Evolutionary conservation across 2,329 filamentous ascomycete species (phyloP).

Genomic region (Colletotrichum cereale): DNA sequence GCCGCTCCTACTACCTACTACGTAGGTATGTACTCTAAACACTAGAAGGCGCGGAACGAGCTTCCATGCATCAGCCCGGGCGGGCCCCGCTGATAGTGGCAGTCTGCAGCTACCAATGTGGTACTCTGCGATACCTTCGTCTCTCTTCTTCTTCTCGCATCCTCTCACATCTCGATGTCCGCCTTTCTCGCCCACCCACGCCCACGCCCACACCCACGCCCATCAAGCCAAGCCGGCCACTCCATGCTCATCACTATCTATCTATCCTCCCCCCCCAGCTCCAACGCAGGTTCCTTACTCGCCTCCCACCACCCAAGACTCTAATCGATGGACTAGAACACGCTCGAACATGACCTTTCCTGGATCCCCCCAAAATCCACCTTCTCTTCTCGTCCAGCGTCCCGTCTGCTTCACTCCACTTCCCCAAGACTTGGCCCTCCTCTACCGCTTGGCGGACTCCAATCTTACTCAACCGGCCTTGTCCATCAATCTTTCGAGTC

Average conservation of each 20-base stretch:
- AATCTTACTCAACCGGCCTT: slow-evolving; percentile 16
- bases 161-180: slow-evolving; percentile 1
- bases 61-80: slow-evolving; percentile 38
- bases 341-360: slow-evolving; percentile 9
- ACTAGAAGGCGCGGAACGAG: slow-evolving; percentile 37
- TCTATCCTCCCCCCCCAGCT: background rate
- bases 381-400: slow-evolving; percentile 38
- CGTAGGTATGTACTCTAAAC: background rate
- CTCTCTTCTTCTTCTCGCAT: too few relatives aligned
- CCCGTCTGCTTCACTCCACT: slow-evolving; percentile 37
- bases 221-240: slow-evolving; percentile 6
- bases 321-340: slow-evolving; percentile 24
- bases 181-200: slow-evolving; percentile 5
- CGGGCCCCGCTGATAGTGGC: slow-evolving; percentile 32
- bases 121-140: slow-evolving; percentile 24
- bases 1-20: background rate
- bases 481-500: background rate
- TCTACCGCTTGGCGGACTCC: slow-evolving; percentile 30
- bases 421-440: slow-evolving; percentile 38
- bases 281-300: background rate
- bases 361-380: slow-evolving; percentile 21
- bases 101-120: background rate
- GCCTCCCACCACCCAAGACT: slow-evolving; percentile 13
- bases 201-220: background rate
- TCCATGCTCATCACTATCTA: background rate